Percentiles rank a stretch among this genome's conserved stretches.
These are phyloP conservation scores for Jimgerdemannia flammicorona DNA, from an alignment of 192 early-diverging fungal genomes.

Conservation along the genomic window DNA sequence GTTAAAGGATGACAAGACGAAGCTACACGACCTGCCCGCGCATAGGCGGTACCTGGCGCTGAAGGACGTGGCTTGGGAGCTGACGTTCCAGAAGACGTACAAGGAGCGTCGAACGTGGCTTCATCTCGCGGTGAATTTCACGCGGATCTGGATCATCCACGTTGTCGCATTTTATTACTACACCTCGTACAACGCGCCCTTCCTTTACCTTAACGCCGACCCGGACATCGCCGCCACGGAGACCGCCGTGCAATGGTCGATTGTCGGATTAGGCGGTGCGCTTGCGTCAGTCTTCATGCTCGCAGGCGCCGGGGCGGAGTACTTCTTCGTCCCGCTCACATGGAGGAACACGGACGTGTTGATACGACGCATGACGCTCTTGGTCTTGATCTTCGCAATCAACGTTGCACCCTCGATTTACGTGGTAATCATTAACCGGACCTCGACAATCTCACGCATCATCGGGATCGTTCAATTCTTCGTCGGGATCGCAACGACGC, in stretches of 20 bases:
- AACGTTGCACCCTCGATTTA: constrained; percentile 68
- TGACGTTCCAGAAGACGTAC: constrained; percentile 77
- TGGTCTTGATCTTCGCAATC: constrained; percentile 57
- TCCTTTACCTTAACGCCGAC: constrained; percentile 50
- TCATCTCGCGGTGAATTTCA: constrained; percentile 82
- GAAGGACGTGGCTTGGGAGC: constrained; percentile 63
- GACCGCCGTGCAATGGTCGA: constrained; percentile 47
- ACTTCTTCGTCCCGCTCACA: constrained; percentile 66
- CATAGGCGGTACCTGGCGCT: constrained; percentile 62
- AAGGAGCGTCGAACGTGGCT: constrained; percentile 82
- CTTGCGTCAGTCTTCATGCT: constrained; percentile 65
- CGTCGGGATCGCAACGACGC: constrained; percentile 61
- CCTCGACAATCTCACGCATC: constrained; percentile 41
- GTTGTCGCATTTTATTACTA: constrained; percentile 76
- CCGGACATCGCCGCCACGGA: constrained; percentile 31
- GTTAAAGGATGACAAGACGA: constrained; percentile 28
- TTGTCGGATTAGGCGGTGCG: constrained; percentile 66
- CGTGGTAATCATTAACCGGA: constrained; percentile 42
- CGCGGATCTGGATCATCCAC: constrained; percentile 86
- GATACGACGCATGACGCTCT: constrained; percentile 47
- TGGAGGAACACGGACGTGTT: constrained; percentile 51
- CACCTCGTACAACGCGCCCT: constrained; percentile 64
- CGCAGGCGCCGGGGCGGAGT: constrained; percentile 62
- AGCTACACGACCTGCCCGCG: constrained; percentile 59
- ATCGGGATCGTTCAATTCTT: constrained; percentile 68